Base-by-base conservation (phyloP, 176 grass and related monocot species). In the Coix lacrymajobi region DNA sequence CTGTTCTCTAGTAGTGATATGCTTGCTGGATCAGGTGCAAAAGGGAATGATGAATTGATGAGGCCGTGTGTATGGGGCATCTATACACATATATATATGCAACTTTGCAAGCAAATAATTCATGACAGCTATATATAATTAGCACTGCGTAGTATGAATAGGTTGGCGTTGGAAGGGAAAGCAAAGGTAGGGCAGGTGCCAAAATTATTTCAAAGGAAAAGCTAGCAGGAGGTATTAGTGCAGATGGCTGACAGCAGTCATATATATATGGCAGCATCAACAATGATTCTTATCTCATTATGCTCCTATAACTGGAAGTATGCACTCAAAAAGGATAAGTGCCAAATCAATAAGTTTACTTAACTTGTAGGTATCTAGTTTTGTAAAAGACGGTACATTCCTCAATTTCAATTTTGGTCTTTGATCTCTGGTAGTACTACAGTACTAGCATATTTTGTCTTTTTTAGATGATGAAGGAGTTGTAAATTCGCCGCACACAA, bases 1-100 rank as follows among this genome's bases (percentile, higher is more conserved):
- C n/a, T n/a, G n/a, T n/a, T n/a, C n/a, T n/a, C n/a, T n/a, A n/a
- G n/a, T n/a, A n/a, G n/a, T n/a, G n/a, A n/a, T n/a, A n/a, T n/a
- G n/a, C n/a, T n/a, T 78, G 56, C 26, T 40, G 60, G 72, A 57
- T 58, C 60, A 68, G 79, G 61, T 90, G 37, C 74, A 40, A 76
- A 85, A 75, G 32, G 38, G 25, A 77, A 81, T 69, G 87, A 76
- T 69, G 40, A 48, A 80, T 64, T 82, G 76, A 61, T 82, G 76
- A 61, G 54, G 58, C 45, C 70, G 29, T 74, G 52, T 71, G 36
- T 75, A 29, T 43, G 26, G 20, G 76, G 45, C 44, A 77, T 76
- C 13, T 76, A 76, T 68, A 80, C 69, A 63, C 24, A 64, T 78
- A 20, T 82, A 20, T 82, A 82, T 82, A 46, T 49, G 51, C 57